Conservation (phyloP, 441 rosid genomes). For the Adansonia rubrostipa region DNA sequence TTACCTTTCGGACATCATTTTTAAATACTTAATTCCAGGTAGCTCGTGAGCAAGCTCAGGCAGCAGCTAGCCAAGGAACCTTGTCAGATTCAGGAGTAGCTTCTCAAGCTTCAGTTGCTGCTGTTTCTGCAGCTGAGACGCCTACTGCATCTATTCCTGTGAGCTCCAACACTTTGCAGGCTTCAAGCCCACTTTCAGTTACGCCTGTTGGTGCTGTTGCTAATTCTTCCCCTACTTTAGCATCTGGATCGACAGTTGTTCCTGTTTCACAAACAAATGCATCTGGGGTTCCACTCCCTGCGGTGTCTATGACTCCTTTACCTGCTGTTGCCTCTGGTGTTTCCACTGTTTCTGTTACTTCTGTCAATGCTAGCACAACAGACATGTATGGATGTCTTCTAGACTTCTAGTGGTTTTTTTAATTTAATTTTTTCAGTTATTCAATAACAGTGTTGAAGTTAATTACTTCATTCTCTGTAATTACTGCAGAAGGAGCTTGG, state of each 20-base stretch:
- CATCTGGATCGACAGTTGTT: constrained; percentile 46
- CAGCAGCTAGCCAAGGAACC: constrained; percentile 49
- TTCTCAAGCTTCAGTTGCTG: constrained; percentile 47
- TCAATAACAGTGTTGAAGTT: not conserved
- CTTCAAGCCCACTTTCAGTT: constrained; percentile 68
- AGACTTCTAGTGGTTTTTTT: not conserved
- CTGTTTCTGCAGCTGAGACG: constrained; percentile 44
- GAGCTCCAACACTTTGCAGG: constrained; percentile 50
- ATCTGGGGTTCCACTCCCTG: constrained; percentile 45
- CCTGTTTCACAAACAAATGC: constrained; percentile 51
- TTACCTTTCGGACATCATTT: constrained; percentile 35
- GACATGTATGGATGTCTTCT: constrained; percentile 45
- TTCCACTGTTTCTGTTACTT: constrained; percentile 35
- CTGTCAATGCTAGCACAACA: constrained; percentile 41
- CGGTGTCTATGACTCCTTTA: constrained; percentile 30
- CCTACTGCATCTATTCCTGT: constrained; percentile 45
- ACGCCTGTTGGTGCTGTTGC: constrained; percentile 53
- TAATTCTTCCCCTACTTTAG: constrained; percentile 48
- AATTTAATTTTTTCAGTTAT: constrained; percentile 17
- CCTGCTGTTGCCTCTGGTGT: constrained; percentile 43
- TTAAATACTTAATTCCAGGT: constrained; percentile 55
- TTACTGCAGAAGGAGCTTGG: constrained; percentile 50
- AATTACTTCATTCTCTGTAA: constrained; percentile 23
- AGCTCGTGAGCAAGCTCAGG: constrained; percentile 92
- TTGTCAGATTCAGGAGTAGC: constrained; percentile 48